Evolutionary conservation across 2,329 filamentous ascomycete genomes (phyloP).

Genomic region (Lachnellula suecica): DNA sequence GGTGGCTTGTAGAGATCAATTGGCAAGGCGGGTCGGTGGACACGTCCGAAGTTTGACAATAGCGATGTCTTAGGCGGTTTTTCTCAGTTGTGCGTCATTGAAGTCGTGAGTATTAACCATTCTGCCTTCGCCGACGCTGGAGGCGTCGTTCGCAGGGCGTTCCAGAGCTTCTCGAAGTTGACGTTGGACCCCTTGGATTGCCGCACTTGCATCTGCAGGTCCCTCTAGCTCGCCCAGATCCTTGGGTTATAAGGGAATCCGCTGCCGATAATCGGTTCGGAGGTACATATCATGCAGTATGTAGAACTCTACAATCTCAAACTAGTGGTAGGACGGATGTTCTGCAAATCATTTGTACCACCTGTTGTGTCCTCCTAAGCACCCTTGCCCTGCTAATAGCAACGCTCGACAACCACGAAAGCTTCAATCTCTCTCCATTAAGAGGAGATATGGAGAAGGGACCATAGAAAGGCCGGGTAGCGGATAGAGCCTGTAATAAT

Average conservation of each 20-base stretch:
- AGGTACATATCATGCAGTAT: conserved; percentile 3
- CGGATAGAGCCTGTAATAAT: no score
- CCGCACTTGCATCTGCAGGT: conserved; percentile 10
- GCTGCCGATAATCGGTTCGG: conserved; percentile 14
- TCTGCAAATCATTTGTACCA: conserved; percentile 16
- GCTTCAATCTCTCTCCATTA: background rate
- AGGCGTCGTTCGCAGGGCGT: background rate
- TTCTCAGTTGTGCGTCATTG: background rate
- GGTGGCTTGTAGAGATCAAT: background rate
- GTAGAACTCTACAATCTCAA: no score
- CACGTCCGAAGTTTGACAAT: conserved; percentile 2
- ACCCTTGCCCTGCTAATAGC: background rate
- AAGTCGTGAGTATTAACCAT: background rate
- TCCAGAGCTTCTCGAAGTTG: background rate
- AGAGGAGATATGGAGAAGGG: no score
- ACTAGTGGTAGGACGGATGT: conserved; percentile 4
- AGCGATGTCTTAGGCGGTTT: background rate
- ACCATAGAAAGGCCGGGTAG: no score
- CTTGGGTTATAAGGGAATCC: conserved; percentile 11
- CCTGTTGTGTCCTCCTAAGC: background rate
- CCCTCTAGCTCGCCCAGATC: conserved; percentile 7
- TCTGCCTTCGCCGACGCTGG: background rate
- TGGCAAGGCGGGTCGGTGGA: background rate
- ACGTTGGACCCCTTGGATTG: background rate
- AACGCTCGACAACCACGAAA: background rate